phyloP scores from a whole-genome alignment of 2,329 filamentous ascomycete genomes.

The Aspergillus piperis region DNA sequence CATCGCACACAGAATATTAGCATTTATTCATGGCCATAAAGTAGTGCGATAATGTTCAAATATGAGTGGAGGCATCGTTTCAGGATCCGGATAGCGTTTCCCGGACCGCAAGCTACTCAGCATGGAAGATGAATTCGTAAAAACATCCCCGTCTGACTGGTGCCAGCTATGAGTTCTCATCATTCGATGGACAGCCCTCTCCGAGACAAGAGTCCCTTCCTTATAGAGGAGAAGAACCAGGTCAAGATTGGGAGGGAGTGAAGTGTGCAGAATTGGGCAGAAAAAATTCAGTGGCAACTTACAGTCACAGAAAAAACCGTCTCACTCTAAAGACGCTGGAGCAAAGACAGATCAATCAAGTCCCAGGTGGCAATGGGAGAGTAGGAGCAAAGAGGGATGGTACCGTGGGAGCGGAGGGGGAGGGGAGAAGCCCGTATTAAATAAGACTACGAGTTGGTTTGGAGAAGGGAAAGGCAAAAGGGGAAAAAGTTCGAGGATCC shows the following conservation, averaged over 20 bases:
- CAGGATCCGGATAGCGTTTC: conserved; percentile 45
- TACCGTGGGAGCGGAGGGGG: conserved; percentile 16
- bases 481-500: conserved; percentile 21
- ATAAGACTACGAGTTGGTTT: conserved; percentile 11
- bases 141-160: conserved; percentile 64
- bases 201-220: conserved; percentile 12
- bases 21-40: conserved; percentile 12
- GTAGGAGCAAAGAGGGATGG: conserved; percentile 14
- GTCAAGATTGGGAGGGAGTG: conserved; percentile 3
- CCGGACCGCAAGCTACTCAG: conserved; percentile 60
- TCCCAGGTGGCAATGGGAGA: conserved; percentile 16
- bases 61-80: conserved; percentile 18
- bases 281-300: conserved; percentile 16
- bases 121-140: conserved; percentile 60
- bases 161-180: conserved; percentile 66
- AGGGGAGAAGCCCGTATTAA: conserved; percentile 16
- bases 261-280: not conserved
- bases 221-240: conserved; percentile 5
- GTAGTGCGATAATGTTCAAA: conserved; percentile 1
- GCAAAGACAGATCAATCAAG: conserved; percentile 25
- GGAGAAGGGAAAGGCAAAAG: conserved; percentile 3
- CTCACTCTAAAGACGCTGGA: conserved; percentile 17
- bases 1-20: conserved; percentile 23
- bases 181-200: conserved; percentile 39
- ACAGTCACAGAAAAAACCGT: conserved; percentile 21